Base-by-base conservation (phyloP, 2,329 filamentous ascomycete genomes). In the Nemania bipapillata region DNA sequence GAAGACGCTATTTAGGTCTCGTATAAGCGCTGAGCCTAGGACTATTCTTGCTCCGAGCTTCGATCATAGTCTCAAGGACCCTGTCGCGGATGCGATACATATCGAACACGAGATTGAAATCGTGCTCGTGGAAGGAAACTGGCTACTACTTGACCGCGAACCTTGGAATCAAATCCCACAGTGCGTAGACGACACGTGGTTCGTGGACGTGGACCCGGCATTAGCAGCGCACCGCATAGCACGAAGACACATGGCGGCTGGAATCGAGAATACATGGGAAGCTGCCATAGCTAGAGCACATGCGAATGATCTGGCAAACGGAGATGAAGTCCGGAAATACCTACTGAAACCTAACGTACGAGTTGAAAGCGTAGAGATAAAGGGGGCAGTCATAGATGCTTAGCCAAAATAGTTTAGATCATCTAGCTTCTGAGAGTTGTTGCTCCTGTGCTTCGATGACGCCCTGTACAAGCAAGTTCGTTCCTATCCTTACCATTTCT, bases 161-260 rank as follows among this genome's bases (percentile, higher is more conserved):
- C 75, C 76, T 2, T 82, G 79, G 81, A 68, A 70, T 5, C 74
- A 77, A 26, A 76, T 83, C 24, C 72, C 76, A 1, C 42, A 49
- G 0, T 28, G 81, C 4, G 79, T 82, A 2, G 82, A 84, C 62
- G 80, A 81, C n/a, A 77, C 77, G 1, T 80, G 81, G 70, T 80
- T 83, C 22, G 78, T 85, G 0, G 74, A 80, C 32, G 79, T 82
- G 0, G 80, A 83, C 45, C 71, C 78, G 2, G 63, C 68, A 2
- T 71, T 81, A 22, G 81, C 82, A 1, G 71, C 78, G 28, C 69
- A 71, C n/a, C 74, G 82, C 12, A 76, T 83, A 17, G 81, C 82
- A 0, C 70, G 70, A 32, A 73, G 82, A 11, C 82, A 84, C 74
- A 65, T 83, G 0, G 49, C 70, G 30, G 78, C 79, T 0, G 81